A percentile compares a stretch with the other conserved stretches of the same genome.
These are phyloP conservation scores for Thraustochytrium aureum DNA, from an alignment of 352 stramenopile species.

Conservation along the genomic window DNA sequence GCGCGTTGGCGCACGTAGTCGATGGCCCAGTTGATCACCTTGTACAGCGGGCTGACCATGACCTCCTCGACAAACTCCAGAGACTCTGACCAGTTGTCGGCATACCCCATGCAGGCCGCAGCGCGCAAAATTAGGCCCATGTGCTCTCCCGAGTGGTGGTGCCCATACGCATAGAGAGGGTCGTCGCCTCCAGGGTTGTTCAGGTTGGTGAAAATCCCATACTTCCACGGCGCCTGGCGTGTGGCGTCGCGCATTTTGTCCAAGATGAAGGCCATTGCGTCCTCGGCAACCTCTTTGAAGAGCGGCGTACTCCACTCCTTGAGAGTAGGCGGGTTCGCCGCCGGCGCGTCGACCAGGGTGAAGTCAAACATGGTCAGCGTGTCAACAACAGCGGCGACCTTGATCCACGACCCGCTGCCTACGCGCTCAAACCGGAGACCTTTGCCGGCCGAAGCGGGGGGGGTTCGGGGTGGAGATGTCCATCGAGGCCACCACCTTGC, in stretches of 20 bases:
- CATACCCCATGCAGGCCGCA: background rate
- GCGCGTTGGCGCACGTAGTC: background rate
- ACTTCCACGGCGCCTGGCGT: background rate
- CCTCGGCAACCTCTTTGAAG: background rate
- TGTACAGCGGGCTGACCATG: background rate
- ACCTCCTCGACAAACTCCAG: background rate
- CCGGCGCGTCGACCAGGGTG: no score
- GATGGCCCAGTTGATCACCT: background rate
- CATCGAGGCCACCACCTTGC: no score
- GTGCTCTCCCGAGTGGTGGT: background rate
- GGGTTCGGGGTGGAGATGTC: no score
- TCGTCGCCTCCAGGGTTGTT: background rate
- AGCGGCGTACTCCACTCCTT: no score
- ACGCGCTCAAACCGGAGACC: background rate
- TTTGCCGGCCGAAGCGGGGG: no score
- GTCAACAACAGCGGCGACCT: background rate
- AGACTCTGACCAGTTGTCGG: background rate
- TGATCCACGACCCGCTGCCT: background rate
- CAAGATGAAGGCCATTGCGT: background rate
- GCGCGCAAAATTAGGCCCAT: background rate
- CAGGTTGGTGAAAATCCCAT: background rate
- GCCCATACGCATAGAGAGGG: background rate
- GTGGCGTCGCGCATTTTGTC: background rate
- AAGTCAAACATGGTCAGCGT: background rate
- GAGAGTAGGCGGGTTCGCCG: no score